Evolutionary conservation across 2,329 filamentous ascomycete genomes (phyloP).

Genomic region (Hymenoscyphus fructigenus): DNA sequence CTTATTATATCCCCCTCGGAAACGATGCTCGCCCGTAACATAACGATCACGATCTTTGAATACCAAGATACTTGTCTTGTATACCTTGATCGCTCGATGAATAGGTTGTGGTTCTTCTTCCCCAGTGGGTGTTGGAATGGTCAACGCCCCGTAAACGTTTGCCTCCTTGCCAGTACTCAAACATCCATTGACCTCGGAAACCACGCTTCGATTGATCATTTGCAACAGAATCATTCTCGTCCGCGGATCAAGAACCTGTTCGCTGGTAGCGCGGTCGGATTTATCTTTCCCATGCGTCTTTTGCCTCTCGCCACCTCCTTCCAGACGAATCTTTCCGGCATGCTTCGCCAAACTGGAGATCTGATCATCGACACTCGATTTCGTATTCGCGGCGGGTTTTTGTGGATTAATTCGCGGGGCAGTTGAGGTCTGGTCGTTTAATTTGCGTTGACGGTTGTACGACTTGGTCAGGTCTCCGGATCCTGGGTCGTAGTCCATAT

Average conservation of each 20-base stretch:
- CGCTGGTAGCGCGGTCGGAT: conserved; percentile 87
- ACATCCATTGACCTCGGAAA: conserved; percentile 91
- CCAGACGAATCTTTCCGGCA: conserved; percentile 80
- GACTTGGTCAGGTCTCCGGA: conserved; percentile 76
- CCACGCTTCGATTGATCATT: conserved; percentile 88
- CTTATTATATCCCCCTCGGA: conserved; percentile 89
- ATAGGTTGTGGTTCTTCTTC: conserved; percentile 49
- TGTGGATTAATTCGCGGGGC: conserved; percentile 72
- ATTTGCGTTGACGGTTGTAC: conserved; percentile 76
- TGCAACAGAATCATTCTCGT: conserved; percentile 95
- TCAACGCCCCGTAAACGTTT: conserved; percentile 91
- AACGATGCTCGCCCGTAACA: conserved; percentile 90
- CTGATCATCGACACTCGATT: conserved; percentile 80
- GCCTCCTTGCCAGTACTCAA: conserved; percentile 97
- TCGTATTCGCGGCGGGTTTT: conserved; percentile 76
- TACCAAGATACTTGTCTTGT: conserved; percentile 95
- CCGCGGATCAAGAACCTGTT: conserved; percentile 90
- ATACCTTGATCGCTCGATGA: conserved; percentile 93
- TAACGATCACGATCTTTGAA: conserved; percentile 98
- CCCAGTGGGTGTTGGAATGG: conserved; percentile 54
- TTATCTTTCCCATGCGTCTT: conserved; percentile 73
- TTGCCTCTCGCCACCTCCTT: conserved; percentile 55
- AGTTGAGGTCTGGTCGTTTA: conserved; percentile 52
- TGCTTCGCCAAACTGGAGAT: conserved; percentile 81
- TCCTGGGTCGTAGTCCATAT: conserved; percentile 54